phyloP scores from a whole-genome alignment of 306 rosid genomes.

The Hippophae tibetana region DNA sequence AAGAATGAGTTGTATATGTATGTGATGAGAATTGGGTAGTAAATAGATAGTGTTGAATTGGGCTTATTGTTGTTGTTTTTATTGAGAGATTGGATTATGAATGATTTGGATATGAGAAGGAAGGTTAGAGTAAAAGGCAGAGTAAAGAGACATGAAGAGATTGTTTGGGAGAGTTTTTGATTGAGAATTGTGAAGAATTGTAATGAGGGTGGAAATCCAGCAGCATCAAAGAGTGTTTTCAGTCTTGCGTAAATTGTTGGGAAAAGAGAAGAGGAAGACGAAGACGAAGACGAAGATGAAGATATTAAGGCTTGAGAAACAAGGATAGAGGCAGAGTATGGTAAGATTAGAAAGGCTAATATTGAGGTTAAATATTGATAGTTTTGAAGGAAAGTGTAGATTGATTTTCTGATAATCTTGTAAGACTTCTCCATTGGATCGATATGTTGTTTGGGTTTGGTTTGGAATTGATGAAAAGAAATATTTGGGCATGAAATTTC shows the following conservation, averaged over 20 bases:
- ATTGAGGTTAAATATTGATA: conserved; percentile 63
- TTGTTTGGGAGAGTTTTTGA: conserved; percentile 74
- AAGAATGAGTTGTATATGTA: conserved; percentile 51
- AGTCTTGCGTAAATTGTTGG: conserved; percentile 45
- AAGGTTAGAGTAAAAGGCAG: conserved; percentile 75
- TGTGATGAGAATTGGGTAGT: conserved; percentile 49
- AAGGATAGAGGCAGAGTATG: conserved; percentile 69
- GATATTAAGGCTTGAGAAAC: conserved; percentile 46
- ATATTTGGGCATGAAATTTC: no score
- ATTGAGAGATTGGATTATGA: conserved; percentile 45
- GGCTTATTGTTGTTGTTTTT: conserved; percentile 30
- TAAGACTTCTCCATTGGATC: conserved; percentile 51
- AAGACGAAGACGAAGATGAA: conserved; percentile 33
- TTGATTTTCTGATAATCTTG: conserved; percentile 61
- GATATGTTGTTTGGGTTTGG: conserved; percentile 1
- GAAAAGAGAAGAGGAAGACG: conserved; percentile 40
- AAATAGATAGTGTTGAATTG: conserved; percentile 35
- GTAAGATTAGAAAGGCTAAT: conserved; percentile 54
- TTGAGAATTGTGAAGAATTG: conserved; percentile 49
- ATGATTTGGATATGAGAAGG: conserved; percentile 65
- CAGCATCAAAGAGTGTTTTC: conserved; percentile 54
- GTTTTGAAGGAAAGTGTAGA: conserved; percentile 61
- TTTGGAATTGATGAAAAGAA: neutral
- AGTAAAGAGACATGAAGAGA: conserved; percentile 49
- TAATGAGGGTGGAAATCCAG: conserved; percentile 67